phyloP scores from a whole-genome alignment of 2,329 filamentous ascomycete genomes.

The Chaetomium strumarium region DNA sequence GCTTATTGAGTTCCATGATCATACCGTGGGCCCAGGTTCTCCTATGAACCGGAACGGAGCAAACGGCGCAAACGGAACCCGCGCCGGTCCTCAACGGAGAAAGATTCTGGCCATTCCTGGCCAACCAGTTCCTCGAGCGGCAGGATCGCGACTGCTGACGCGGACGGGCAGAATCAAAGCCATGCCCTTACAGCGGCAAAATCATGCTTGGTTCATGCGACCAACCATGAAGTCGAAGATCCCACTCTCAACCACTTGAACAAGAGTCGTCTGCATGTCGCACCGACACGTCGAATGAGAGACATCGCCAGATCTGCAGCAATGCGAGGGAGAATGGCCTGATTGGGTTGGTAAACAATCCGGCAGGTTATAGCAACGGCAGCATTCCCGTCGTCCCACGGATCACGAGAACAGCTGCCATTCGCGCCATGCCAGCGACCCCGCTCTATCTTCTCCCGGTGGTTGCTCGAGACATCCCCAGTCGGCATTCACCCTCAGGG shows the following conservation, averaged over 20 bases:
- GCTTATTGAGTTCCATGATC: no score
- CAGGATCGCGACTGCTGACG: constrained; percentile 11
- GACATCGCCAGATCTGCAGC: constrained; percentile 2
- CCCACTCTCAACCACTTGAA: constrained; percentile 25
- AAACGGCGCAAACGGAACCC: background rate
- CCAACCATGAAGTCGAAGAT: constrained; percentile 8
- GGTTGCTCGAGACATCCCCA: background rate
- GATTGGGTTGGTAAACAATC: constrained; percentile 17
- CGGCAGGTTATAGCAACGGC: constrained; percentile 14
- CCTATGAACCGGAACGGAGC: no score
- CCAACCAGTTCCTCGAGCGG: constrained; percentile 13
- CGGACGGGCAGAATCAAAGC: constrained; percentile 7
- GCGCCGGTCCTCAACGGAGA: background rate
- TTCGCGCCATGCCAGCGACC: background rate
- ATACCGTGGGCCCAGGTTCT: no score
- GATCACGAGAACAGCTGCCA: constrained; percentile 4
- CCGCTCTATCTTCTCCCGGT: background rate
- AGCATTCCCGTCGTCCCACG: background rate
- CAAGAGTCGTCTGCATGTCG: constrained; percentile 2
- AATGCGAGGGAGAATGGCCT: constrained; percentile 2
- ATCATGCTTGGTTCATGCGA: constrained; percentile 19
- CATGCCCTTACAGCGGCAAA: constrained; percentile 19
- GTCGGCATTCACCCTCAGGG: no score
- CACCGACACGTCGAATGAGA: constrained; percentile 9
- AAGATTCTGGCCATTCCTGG: background rate